Evolutionary conservation across 2,329 filamentous ascomycete species (phyloP).

Genomic region (Calonectria leucothoes): DNA sequence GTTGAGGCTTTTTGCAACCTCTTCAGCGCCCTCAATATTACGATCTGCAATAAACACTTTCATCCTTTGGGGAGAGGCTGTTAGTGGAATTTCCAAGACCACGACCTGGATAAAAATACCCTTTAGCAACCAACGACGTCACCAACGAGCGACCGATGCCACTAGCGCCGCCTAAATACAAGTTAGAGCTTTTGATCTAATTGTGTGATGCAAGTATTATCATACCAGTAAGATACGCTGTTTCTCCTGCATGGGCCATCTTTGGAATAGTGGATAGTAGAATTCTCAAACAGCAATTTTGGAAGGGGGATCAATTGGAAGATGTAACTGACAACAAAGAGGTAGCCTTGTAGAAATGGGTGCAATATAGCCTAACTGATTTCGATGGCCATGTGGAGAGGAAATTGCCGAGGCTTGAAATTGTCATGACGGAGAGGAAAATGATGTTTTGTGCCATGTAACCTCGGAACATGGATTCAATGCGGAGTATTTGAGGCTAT

Average conservation of each 20-base stretch:
- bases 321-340: not conserved
- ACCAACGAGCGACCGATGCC: not conserved
- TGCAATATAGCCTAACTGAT: not conserved
- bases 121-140: not conserved
- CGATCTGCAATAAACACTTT: slow-evolving; percentile 12
- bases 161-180: not conserved
- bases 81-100: not conserved
- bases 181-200: not conserved
- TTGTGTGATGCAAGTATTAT: not conserved
- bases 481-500: not conserved
- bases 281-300: not conserved
- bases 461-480: not conserved
- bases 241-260: not conserved
- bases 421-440: not conserved
- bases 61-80: not conserved
- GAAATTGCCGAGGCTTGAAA: not conserved
- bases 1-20: not conserved
- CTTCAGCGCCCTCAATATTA: not conserved
- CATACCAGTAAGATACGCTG: slow-evolving; percentile 2
- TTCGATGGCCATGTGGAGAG: not conserved
- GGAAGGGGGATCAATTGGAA: not conserved
- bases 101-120: not conserved
- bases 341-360: too few relatives aligned
- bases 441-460: not conserved
- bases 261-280: not conserved